These are phyloP conservation scores for Eurotiales sp. DNA, from an alignment of 2,329 filamentous ascomycete species.

Conservation along the genomic window DNA sequence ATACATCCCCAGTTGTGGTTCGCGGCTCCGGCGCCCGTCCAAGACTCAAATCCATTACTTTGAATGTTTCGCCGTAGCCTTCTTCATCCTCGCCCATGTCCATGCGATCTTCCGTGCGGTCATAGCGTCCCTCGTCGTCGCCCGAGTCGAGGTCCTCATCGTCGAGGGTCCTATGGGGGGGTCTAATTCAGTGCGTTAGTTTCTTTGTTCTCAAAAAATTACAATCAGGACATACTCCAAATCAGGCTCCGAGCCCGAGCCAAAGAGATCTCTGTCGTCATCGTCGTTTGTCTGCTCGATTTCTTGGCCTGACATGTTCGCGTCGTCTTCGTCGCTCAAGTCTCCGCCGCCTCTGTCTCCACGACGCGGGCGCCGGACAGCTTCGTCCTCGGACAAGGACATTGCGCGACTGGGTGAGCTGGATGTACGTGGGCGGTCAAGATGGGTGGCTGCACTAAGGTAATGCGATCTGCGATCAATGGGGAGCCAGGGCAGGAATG, in stretches of 20 bases:
- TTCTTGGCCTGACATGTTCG: conserved; percentile 21
- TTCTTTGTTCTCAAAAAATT: background rate
- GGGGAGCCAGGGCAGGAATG: background rate
- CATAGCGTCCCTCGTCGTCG: conserved; percentile 56
- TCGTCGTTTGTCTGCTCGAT: conserved; percentile 31
- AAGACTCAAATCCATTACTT: conserved; percentile 54
- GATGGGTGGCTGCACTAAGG: no score
- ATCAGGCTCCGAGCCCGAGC: conserved; percentile 42
- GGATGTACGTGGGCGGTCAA: no score
- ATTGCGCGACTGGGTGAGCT: conserved; percentile 19
- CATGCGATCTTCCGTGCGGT: conserved; percentile 47
- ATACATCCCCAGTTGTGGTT: conserved; percentile 40
- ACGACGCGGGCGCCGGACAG: conserved; percentile 33
- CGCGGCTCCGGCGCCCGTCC: conserved; percentile 56
- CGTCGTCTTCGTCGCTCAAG: conserved; percentile 24
- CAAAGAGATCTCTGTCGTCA: conserved; percentile 43
- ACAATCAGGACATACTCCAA: conserved; percentile 30
- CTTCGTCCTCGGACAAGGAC: conserved; percentile 38
- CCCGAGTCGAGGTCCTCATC: conserved; percentile 62
- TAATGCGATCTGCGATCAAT: background rate
- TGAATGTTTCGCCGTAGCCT: conserved; percentile 46
- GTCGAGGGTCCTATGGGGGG: conserved; percentile 48
- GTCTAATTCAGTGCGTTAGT: conserved; percentile 22
- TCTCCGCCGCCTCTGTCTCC: conserved; percentile 25
- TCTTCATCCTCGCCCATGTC: conserved; percentile 41